Conservation (phyloP, 305 asterid species). For the Petunia hybrid region DNA sequence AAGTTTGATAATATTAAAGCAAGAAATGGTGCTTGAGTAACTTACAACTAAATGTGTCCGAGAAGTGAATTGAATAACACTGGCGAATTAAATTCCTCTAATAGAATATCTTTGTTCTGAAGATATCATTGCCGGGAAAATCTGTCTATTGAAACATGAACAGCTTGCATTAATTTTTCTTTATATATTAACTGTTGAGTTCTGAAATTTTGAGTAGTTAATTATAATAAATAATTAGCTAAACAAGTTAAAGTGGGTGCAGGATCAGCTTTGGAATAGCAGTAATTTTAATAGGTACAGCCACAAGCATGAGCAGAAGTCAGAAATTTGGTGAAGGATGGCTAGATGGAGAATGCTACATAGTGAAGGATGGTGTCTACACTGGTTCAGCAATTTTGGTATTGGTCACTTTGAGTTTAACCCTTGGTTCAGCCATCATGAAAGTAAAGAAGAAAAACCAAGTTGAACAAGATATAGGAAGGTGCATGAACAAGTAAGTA, state of each 20-base stretch:
- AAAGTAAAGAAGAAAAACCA: conserved; percentile 28
- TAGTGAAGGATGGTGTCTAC: conserved; percentile 66
- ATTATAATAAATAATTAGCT: background rate
- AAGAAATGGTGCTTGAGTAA: background rate
- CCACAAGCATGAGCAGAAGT: conserved; percentile 62
- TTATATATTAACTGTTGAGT: background rate
- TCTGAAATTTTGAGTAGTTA: background rate
- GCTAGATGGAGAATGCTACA: conserved; percentile 69
- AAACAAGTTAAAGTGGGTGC: conserved; percentile 22
- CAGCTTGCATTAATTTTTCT: too few species aligned
- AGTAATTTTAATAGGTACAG: conserved; percentile 49
- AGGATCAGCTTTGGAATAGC: conserved; percentile 67
- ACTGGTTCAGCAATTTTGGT: conserved; percentile 54
- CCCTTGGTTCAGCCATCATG: conserved; percentile 47
- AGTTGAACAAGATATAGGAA: conserved; percentile 43
- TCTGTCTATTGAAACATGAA: background rate
- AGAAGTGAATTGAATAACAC: background rate
- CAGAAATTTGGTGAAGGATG: conserved; percentile 70
- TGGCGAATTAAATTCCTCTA: background rate
- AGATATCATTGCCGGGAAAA: background rate
- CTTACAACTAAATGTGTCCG: background rate
- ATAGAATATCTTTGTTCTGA: background rate
- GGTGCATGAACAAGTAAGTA: conserved; percentile 41
- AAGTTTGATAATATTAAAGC: too few species aligned
- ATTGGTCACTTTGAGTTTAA: conserved; percentile 50